Percentiles rank a stretch among this genome's conserved stretches.
Conservation (phyloP, 2,329 filamentous ascomycete genomes). For the Cordyceps tenuipes region DNA sequence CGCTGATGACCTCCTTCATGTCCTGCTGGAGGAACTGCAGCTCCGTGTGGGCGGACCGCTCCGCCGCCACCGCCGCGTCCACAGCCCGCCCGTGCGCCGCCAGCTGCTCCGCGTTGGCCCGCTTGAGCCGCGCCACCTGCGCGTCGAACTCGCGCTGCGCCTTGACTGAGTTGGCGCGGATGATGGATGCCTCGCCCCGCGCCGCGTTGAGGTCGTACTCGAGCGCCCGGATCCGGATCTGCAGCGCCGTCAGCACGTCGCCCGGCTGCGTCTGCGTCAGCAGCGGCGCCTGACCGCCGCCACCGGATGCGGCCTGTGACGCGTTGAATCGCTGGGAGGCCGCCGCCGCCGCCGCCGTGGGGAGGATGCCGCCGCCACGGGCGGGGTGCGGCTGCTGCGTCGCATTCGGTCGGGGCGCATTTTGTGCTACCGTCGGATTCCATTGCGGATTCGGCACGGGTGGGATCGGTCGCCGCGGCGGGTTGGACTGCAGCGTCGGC, state of each 20-base stretch:
- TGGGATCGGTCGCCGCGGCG: conserved; percentile 21
- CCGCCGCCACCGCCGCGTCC: conserved; percentile 56
- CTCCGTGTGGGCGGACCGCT: conserved; percentile 58
- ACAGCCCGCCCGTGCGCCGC: conserved; percentile 55
- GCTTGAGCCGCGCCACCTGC: conserved; percentile 52
- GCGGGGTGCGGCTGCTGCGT: conserved; percentile 1
- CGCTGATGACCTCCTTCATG: conserved; percentile 49
- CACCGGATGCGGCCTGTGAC: conserved; percentile 24
- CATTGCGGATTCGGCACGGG: conserved; percentile 30
- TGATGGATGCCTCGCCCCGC: conserved; percentile 64
- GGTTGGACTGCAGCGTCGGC: conserved; percentile 20
- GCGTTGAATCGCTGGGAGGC: conserved; percentile 22
- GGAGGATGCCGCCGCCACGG: neutral
- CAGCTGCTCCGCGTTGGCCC: conserved; percentile 54
- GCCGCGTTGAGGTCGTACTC: conserved; percentile 53
- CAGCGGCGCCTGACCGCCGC: conserved; percentile 20
- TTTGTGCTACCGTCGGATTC: conserved; percentile 27
- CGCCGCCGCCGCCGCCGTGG: neutral
- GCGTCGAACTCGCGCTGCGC: conserved; percentile 53
- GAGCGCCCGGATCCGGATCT: conserved; percentile 44
- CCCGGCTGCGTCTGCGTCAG: conserved; percentile 21
- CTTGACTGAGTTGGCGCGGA: conserved; percentile 62
- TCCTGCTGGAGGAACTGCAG: conserved; percentile 67
- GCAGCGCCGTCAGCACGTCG: conserved; percentile 37
- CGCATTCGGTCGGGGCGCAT: conserved; percentile 4